phyloP scores from a whole-genome alignment of 2,329 filamentous ascomycete species.

The Ceratocystis harringtonii region DNA sequence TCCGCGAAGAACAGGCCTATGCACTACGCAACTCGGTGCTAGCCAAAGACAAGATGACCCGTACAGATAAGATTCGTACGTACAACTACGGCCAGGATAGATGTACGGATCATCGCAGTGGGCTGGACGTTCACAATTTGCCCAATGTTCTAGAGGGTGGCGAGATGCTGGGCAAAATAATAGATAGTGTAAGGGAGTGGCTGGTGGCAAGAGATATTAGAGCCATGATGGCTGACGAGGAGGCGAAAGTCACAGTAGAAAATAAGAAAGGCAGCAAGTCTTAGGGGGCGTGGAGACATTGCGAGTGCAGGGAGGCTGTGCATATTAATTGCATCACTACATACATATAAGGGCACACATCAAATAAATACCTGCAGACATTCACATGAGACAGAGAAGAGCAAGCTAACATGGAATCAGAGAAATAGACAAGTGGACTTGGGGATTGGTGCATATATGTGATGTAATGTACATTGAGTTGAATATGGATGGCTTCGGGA shows the following conservation, averaged over 20 bases:
- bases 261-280: conserved; percentile 17
- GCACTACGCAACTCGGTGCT: conserved; percentile 63
- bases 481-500: not conserved
- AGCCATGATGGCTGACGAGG: conserved; percentile 50
- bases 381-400: not conserved
- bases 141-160: conserved; percentile 65
- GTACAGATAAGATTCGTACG: conserved; percentile 85
- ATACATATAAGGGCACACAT: not conserved
- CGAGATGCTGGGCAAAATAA: conserved; percentile 54
- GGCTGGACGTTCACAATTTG: conserved; percentile 63
- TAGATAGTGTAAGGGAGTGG: conserved; percentile 66
- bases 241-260: conserved; percentile 23
- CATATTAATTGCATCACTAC: conserved; percentile 9
- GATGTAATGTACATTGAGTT: not conserved
- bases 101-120: conserved; percentile 78
- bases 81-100: conserved; percentile 67
- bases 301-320: not conserved
- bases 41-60: conserved; percentile 65
- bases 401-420: not conserved
- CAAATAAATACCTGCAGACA: not conserved
- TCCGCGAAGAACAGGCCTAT: conserved; percentile 65
- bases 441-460: not conserved
- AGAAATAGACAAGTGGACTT: not conserved
- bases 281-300: not conserved
- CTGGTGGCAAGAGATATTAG: conserved; percentile 60